Percentiles rank a stretch among this genome's conserved stretches.
phyloP scores from a whole-genome alignment of 352 stramenopile species.

The Globisporangium megalacanthum region DNA sequence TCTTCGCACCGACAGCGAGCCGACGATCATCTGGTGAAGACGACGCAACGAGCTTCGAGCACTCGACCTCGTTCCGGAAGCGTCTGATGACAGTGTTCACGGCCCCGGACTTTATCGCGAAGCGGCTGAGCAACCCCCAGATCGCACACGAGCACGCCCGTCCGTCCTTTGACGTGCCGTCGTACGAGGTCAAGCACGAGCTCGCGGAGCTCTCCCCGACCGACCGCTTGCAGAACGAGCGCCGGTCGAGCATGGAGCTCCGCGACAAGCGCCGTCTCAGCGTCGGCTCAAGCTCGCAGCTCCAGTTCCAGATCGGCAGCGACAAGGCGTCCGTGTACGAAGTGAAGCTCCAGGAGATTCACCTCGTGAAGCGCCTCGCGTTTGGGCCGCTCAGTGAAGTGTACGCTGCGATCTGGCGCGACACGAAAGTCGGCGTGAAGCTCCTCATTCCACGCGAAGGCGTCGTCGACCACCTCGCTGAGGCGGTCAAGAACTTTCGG shows the following conservation, averaged over 20 bases:
- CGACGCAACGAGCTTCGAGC: not conserved
- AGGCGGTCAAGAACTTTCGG: constrained; percentile 74
- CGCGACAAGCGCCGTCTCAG: constrained; percentile 56
- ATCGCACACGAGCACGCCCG: constrained; percentile 17
- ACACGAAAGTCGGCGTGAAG: constrained; percentile 74
- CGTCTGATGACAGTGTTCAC: constrained; percentile 11
- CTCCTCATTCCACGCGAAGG: constrained; percentile 68
- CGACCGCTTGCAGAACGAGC: constrained; percentile 55
- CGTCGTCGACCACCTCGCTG: constrained; percentile 58
- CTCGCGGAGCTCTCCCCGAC: constrained; percentile 49
- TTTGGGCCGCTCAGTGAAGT: constrained; percentile 66
- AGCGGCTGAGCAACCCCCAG: constrained; percentile 3
- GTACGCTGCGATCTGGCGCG: constrained; percentile 70
- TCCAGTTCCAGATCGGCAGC: constrained; percentile 70
- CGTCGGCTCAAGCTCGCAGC: constrained; percentile 42
- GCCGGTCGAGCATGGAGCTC: constrained; percentile 45
- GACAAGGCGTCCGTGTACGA: constrained; percentile 73
- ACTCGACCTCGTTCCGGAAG: constrained; percentile 15
- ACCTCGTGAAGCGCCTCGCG: constrained; percentile 66
- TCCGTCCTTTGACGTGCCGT: constrained; percentile 51
- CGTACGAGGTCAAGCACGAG: constrained; percentile 47
- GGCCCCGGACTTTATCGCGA: constrained; percentile 1
- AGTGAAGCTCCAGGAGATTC: constrained; percentile 72
- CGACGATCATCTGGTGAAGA: constrained; percentile 1
- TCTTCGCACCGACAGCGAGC: not conserved